Evolutionary conservation across 2,329 filamentous ascomycete species (phyloP), one percentile per base, ranked within the genome.

Genomic region (Pestalotiopsis fici): DNA sequence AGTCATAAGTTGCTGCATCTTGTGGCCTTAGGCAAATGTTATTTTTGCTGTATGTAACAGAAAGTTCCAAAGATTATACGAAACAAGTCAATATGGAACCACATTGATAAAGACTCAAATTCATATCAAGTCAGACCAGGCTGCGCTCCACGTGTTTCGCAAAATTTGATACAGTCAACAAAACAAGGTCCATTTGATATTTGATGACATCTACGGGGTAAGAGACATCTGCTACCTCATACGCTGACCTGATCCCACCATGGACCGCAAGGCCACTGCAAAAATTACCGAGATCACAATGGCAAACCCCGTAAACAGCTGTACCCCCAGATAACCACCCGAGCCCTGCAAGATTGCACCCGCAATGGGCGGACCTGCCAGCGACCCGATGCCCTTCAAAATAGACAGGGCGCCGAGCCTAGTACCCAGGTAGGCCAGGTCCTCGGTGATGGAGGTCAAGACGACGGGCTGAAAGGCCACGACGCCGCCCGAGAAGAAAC

Each of bases 241-340:
- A 12, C 12, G 18, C n/a, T 15, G 27, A 13, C n/a, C n/a, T 13
- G 25, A 55, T 9, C 61, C 61, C 47, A 64, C 15, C 61, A 64
- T 23, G n/a, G 23, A 21, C n/a, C 61, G 13, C 25, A 64, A 25
- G 5, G n/a, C 47, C 15, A 55, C 18, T 11, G 61, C 61, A 25
- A 64, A 64, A n/a, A 23, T 31, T 4, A 59, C 50, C n/a, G 55
- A 57, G 21, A 65, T 15, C 50, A 65, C 18, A 15, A 65, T 65
- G 25, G 63, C 54, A 27, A 65, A 65, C 13, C 54, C 63, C 11
- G 63, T 59, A 59, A 65, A 65, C 27, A 59, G 23, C 23, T 59
- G 50, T n/a, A 57, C 50, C 4, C 63, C 63, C 21, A 57, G 55
- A n/a, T 65, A 65, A 7, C 63, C 63, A n/a, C 50, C 63, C 13